Evolutionary conservation across 306 rosid species (phyloP), one percentile per base, ranked within the genome.

Genomic region (Benincasa hispida): DNA sequence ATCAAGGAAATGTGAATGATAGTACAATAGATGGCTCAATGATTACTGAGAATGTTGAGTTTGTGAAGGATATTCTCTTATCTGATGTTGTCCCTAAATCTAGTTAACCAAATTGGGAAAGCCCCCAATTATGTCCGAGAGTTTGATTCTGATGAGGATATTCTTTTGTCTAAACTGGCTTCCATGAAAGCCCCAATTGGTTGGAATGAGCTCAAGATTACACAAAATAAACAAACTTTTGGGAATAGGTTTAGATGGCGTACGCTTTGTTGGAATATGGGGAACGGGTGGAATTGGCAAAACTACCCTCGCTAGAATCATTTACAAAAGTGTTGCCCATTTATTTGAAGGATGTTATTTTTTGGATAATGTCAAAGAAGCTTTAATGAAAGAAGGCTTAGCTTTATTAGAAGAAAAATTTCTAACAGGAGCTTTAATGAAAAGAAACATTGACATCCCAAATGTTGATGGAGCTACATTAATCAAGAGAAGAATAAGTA

Each of bases 221-320:
- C n/a, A 24, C 17, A 4, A 63, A 54, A 13, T 78, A 19, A 54
- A 73, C 2, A 58, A 3, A 0, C 59, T 55, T 45, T 24, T 83
- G 10, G 41, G 73, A 27, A 10, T 5, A 1, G 70, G 15, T 2
- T 54, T 79, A 0, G 30, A 5, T 6, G 70, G 73, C 22, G 35
- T 70, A 50, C 55, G 39, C 0, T 19, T 72, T 30, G 54, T 77
- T 77, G 81, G 84, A n/a, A 77, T 81, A 58, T 81, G 81, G 73
- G 84, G 84, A 39, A 77, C 78, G 84, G 81, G 81, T 0, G 84
- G 84, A 6, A 39, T 82, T 10, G 84, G 84, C 0, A 81, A 81
- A 21, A 81, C 81, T 7, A 81, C 84, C 18, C 53, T 81, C 0
- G 81, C 81, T 0, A 61, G 76, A 77, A 80, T 67, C 41, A 41